Evolutionary conservation across 345 rosid genomes (phyloP).

Genomic region (Sapria himalayana): DNA sequence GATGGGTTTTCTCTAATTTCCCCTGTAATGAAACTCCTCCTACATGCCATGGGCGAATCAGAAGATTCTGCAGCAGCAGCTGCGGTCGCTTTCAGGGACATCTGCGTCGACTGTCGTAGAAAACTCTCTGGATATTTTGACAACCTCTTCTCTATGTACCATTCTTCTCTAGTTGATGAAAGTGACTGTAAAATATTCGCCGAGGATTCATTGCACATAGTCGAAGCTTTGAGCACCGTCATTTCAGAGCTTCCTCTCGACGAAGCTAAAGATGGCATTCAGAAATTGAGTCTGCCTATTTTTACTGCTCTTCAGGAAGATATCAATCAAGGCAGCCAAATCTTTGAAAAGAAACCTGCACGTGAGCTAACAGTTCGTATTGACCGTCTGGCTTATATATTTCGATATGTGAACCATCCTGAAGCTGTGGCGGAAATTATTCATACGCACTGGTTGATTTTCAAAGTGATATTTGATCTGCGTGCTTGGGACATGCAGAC

Average conservation of each 20-base stretch:
- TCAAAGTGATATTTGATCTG: slow-evolving; percentile 80
- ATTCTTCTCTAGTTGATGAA: slow-evolving; percentile 56
- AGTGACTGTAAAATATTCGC: slow-evolving; percentile 73
- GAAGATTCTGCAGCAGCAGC: slow-evolving; percentile 99
- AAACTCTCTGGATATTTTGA: slow-evolving; percentile 69
- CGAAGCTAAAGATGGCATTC: slow-evolving; percentile 68
- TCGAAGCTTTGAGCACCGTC: slow-evolving; percentile 91
- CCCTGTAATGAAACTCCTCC: slow-evolving; percentile 46
- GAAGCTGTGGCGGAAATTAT: slow-evolving; percentile 92
- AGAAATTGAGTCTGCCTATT: slow-evolving; percentile 61
- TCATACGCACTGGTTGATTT: slow-evolving; percentile 81
- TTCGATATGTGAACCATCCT: slow-evolving; percentile 91
- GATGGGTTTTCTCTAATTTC: slow-evolving; percentile 56
- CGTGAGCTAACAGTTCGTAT: slow-evolving; percentile 84
- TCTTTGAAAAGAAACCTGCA: slow-evolving; percentile 71
- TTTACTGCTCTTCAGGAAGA: slow-evolving; percentile 80
- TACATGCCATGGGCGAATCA: slow-evolving; percentile 78
- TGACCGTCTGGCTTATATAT: slow-evolving; percentile 89
- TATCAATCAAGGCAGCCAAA: slow-evolving; percentile 48
- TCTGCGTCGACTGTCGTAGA: slow-evolving; percentile 82
- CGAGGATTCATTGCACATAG: slow-evolving; percentile 76
- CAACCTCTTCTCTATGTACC: slow-evolving; percentile 61
- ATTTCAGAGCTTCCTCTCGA: slow-evolving; percentile 83
- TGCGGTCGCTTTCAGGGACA: slow-evolving; percentile 84
- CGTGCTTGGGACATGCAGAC: slow-evolving; percentile 99